Conservation (phyloP, 495 filamentous ascomycete species). For the Chaetomium tenue region DNA sequence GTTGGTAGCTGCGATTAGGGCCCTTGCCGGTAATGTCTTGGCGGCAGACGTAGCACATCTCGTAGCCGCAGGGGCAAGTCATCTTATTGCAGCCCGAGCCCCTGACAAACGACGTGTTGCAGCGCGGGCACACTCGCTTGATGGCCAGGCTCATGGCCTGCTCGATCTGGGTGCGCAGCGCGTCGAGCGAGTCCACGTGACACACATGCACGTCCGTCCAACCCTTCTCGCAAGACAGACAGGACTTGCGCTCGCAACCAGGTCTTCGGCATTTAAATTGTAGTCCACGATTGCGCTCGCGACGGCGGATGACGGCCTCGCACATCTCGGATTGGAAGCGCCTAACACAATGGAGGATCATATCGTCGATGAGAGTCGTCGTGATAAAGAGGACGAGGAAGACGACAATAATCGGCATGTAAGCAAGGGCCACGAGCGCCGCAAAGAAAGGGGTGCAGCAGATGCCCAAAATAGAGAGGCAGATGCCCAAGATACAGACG, state of each 20-base stretch:
- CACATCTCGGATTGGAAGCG: constrained; percentile 46
- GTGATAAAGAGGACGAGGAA: too few relatives aligned
- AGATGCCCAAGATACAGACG: constrained; percentile 41
- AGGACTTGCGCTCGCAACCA: constrained; percentile 65
- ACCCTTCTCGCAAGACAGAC: constrained; percentile 65
- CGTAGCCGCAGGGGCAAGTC: constrained; percentile 95
- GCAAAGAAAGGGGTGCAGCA: constrained; percentile 54
- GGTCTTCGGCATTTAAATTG: constrained; percentile 72
- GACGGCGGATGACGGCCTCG: constrained; percentile 58
- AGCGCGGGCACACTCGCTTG: constrained; percentile 91
- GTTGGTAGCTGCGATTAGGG: constrained; percentile 66
- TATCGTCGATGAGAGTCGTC: too few relatives aligned
- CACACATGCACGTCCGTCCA: constrained; percentile 76
- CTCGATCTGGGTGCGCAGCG: constrained; percentile 83
- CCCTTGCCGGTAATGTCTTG: constrained; percentile 56
- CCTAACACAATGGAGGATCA: too few relatives aligned
- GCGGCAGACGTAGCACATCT: constrained; percentile 93
- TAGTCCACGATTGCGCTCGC: constrained; percentile 62
- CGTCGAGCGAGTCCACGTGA: constrained; percentile 76
- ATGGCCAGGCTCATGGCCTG: constrained; percentile 87
- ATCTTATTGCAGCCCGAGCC: constrained; percentile 92
- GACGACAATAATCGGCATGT: constrained; percentile 38
- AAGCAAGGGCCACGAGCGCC: constrained; percentile 43
- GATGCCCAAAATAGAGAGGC: constrained; percentile 43
- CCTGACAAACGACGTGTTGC: constrained; percentile 88